Percentiles rank a stretch among this genome's conserved stretches.
These are phyloP conservation scores for Thamnidium elegans DNA, from an alignment of 192 early-diverging fungal genomes.

Conservation along the genomic window DNA sequence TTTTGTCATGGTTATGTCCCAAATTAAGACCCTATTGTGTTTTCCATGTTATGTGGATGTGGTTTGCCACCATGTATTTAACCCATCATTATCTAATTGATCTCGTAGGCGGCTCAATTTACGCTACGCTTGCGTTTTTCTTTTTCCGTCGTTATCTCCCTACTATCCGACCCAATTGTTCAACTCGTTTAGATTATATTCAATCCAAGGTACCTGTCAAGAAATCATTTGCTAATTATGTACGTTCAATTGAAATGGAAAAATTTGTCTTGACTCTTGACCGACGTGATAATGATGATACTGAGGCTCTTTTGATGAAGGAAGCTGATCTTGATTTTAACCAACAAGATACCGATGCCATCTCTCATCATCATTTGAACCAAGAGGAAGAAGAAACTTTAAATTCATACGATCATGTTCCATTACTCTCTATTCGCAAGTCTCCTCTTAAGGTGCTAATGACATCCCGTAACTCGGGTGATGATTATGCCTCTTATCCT, in stretches of 20 bases:
- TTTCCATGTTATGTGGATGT: constrained; percentile 67
- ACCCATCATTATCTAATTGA: constrained; percentile 76
- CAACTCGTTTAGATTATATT: constrained; percentile 37
- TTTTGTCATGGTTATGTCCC: constrained; percentile 50
- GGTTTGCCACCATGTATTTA: constrained; percentile 79
- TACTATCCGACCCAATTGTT: constrained; percentile 25
- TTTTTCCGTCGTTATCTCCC: constrained; percentile 46
- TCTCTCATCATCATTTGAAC: background rate
- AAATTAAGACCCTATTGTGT: constrained; percentile 42
- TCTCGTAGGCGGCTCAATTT: constrained; percentile 62
- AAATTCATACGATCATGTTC: background rate
- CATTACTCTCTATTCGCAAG: too few species aligned
- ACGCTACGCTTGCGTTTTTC: constrained; percentile 58
- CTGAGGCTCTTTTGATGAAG: background rate
- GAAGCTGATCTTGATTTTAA: background rate
- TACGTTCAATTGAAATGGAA: constrained; percentile 17
- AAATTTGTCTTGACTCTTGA: constrained; percentile 1
- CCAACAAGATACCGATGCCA: too few species aligned
- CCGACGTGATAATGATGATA: background rate
- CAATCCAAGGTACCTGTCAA: constrained; percentile 13
- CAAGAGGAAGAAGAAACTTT: background rate
- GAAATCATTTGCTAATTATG: constrained; percentile 9
- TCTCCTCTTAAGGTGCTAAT: background rate
- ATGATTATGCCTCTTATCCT: background rate
- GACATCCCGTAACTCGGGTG: background rate